Evolutionary conservation across 148 eudicot genomes (phyloP).

Genomic region (Persicaria maculosa): DNA sequence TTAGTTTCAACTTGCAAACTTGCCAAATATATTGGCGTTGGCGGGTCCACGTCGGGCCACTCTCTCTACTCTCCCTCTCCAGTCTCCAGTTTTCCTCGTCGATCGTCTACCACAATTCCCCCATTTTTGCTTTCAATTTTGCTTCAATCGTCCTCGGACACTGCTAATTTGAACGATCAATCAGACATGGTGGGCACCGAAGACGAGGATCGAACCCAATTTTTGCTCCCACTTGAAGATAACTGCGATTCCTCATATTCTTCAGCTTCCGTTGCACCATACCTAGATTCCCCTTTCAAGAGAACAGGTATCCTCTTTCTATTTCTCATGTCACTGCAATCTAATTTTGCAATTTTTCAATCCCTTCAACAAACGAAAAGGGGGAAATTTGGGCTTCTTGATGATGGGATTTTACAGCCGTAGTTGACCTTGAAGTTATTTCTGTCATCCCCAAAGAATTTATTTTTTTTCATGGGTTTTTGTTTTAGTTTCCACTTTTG

Average conservation of each 20-base stretch:
- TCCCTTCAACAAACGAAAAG: neutral
- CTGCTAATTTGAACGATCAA: neutral
- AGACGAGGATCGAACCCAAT: neutral
- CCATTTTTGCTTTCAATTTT: neutral
- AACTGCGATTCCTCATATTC: neutral
- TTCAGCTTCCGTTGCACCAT: neutral
- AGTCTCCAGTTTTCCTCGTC: too few relatives aligned
- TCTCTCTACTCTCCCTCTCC: too few relatives aligned
- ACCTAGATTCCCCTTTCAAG: neutral
- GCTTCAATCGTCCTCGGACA: neutral
- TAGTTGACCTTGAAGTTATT: neutral
- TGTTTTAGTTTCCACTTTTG: neutral
- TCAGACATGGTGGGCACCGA: neutral
- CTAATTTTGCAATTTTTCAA: neutral
- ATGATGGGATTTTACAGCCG: too few relatives aligned
- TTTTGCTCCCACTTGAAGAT: neutral
- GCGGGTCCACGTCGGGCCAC: too few relatives aligned
- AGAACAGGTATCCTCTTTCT: constrained; percentile 5
- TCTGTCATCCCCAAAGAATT: neutral
- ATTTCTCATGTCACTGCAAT: neutral
- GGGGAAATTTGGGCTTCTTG: neutral
- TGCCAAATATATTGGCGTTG: too few relatives aligned
- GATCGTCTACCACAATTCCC: neutral
- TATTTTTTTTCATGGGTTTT: neutral
- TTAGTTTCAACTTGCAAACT: too few relatives aligned